phyloP scores from a whole-genome alignment of 306 rosid genomes.

The Vigna trinervia region DNA sequence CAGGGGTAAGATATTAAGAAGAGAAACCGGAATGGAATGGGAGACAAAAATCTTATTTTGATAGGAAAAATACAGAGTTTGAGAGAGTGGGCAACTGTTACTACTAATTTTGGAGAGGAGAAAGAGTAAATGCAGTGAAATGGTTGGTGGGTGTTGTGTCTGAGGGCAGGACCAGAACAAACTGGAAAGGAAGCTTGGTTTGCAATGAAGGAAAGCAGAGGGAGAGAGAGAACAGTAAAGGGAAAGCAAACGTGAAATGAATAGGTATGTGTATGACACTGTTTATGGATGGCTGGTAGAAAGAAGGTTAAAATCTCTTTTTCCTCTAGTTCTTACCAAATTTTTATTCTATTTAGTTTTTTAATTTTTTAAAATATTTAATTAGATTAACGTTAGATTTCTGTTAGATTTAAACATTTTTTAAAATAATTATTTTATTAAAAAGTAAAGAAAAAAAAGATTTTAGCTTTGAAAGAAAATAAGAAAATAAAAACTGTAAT shows the following conservation, averaged over 20 bases:
- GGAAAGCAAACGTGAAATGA: conserved; percentile 54
- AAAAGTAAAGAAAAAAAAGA: no score
- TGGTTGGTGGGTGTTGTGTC: conserved; percentile 67
- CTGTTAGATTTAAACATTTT: no score
- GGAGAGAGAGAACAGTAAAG: conserved; percentile 59
- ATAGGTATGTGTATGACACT: not conserved
- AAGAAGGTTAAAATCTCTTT: not conserved
- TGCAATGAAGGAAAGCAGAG: conserved; percentile 76
- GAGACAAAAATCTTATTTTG: conserved; percentile 69
- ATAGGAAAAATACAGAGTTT: conserved; percentile 42
- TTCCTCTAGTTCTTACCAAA: no score
- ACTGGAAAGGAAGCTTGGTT: conserved; percentile 81
- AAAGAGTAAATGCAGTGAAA: conserved; percentile 55
- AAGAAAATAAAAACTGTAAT: conserved; percentile 11
- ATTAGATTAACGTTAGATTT: no score
- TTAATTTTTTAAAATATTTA: no score
- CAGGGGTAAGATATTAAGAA: conserved; percentile 14
- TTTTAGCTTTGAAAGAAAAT: no score
- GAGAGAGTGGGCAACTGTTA: conserved; percentile 14
- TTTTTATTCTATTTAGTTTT: no score
- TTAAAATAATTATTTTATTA: no score
- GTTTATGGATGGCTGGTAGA: conserved; percentile 23
- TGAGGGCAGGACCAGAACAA: conserved; percentile 60
- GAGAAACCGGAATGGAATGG: conserved; percentile 50
- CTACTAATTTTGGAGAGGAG: conserved; percentile 42